Conservation (phyloP, 768 basidiomycete species). For the Lactifluus subvellereus region DNA sequence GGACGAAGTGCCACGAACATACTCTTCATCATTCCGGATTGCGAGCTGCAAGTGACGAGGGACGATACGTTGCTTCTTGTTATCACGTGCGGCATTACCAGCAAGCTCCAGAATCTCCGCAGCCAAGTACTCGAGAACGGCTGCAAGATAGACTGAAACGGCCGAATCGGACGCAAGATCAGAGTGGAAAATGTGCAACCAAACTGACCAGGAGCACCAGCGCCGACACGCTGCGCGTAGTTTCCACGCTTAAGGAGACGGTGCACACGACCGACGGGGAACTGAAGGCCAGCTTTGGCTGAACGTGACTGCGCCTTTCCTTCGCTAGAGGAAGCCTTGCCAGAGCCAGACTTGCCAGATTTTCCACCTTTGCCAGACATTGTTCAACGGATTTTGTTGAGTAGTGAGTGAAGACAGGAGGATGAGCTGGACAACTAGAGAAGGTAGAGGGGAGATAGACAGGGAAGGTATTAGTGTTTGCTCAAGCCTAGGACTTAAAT, state of each 20-base stretch:
- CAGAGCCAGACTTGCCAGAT: conserved; percentile 29
- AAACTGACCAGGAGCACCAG: conserved; percentile 70
- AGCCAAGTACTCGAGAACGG: conserved; percentile 87
- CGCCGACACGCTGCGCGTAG: conserved; percentile 82
- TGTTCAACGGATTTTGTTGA: conserved; percentile 36
- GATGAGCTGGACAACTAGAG: not conserved
- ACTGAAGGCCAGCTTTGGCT: conserved; percentile 72
- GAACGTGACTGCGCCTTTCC: conserved; percentile 62
- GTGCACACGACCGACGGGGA: conserved; percentile 92
- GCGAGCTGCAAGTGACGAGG: conserved; percentile 90
- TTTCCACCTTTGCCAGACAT: conserved; percentile 55
- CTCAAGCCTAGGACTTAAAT: conserved; percentile 28
- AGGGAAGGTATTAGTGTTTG: not conserved
- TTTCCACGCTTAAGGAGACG: conserved; percentile 82
- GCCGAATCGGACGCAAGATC: not conserved
- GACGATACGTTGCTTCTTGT: conserved; percentile 92
- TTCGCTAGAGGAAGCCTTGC: conserved; percentile 40
- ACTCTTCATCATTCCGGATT: conserved; percentile 91
- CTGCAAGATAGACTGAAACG: conserved; percentile 72
- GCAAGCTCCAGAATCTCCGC: conserved; percentile 93
- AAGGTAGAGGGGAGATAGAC: not conserved
- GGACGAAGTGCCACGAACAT: conserved; percentile 24
- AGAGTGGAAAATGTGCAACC: not conserved
- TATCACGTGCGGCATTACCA: conserved; percentile 77
- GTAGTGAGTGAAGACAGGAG: conserved; percentile 1